A percentile compares a stretch with the other conserved stretches of the same genome.
phyloP scores from a whole-genome alignment of 208 protist species.

The Herpetomonas muscarum region DNA sequence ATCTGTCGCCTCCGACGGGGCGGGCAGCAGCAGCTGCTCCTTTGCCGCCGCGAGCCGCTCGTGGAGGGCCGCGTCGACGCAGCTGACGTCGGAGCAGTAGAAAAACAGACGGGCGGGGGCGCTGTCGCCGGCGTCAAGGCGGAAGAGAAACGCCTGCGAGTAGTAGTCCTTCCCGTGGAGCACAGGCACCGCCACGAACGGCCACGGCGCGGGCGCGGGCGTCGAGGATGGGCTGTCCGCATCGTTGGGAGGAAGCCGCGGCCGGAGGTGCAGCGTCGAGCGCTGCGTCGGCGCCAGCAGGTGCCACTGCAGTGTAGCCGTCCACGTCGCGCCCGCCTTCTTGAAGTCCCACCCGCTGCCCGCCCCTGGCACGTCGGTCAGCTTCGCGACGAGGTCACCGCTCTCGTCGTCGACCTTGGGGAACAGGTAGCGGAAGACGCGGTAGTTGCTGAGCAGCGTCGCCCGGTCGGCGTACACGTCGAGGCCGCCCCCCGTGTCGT shows the following conservation, averaged over 20 bases:
- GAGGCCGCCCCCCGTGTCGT: conserved; percentile 7
- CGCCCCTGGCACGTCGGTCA: not conserved
- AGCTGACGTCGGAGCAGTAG: conserved; percentile 58
- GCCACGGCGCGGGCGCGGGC: conserved; percentile 8
- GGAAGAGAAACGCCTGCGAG: conserved; percentile 51
- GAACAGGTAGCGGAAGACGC: conserved; percentile 50
- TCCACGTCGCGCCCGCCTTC: conserved; percentile 11
- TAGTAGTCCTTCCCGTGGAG: conserved; percentile 43
- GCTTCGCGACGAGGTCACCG: not conserved
- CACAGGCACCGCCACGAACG: conserved; percentile 41
- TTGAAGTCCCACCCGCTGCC: conserved; percentile 10
- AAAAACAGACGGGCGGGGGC: conserved; percentile 18
- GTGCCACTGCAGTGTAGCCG: conserved; percentile 13
- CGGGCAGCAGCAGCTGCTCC: conserved; percentile 9
- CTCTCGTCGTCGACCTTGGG: not conserved
- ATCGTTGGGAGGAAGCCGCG: not conserved
- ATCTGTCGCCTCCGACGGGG: not conserved
- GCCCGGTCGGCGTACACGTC: conserved; percentile 33
- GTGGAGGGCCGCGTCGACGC: conserved; percentile 20
- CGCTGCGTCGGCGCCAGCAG: not conserved
- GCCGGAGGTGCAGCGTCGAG: conserved; percentile 1
- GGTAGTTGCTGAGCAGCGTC: conserved; percentile 26
- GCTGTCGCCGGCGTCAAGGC: conserved; percentile 12
- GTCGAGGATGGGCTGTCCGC: not conserved
- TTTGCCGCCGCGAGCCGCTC: conserved; percentile 19